Evolutionary conservation across 345 rosid genomes (phyloP), one percentile per base, ranked within the genome.

Genomic region (Ceriops tagal): DNA sequence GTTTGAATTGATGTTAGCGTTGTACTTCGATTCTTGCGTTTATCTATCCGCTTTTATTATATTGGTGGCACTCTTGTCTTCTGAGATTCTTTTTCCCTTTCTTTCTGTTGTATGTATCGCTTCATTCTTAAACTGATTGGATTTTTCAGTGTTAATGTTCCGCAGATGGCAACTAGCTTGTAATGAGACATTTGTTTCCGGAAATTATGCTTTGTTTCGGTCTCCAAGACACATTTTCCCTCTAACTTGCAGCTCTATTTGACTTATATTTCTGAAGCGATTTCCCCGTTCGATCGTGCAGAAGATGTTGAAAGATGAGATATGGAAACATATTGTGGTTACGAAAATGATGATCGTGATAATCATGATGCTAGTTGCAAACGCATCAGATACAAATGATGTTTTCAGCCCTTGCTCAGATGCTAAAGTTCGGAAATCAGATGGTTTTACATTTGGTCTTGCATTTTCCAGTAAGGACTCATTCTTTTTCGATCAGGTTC

Each of bases 391-490:
- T 76, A 78, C 80, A 4, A 91, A 93, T 53, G 68, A 22, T 7
- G 89, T 85, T 26, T 87, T 69, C 26, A 77, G 75, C 71, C 99
- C 99, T 10, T 92, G 98, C 62, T 75, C 73, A 4, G 97, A 93
- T 70, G 72, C 95, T 5, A 67, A 75, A 28, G 75, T 88, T 53
- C 84, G 82, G 80, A 91, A 75, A 85, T 75, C 76, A 6, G 92
- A 87, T 66, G 99, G 99, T 30, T 95, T 95, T 70, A 78, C 93
- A 22, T 71, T 95, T 22, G 97, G 96, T 18, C 47, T 91, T 11
- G 96, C 84, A 0, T 86, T 92, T 65, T 89, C 99, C 0, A 55
- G 70, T 26, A 88, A 59, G 66, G 96, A 88, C 35, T 82, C 86
- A 16, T 89, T 95, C 79, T 91, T 87, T 69, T 66, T 63, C 18